Evolutionary conservation across 2,329 filamentous ascomycete species (phyloP).

Genomic region (Monilinia laxa): DNA sequence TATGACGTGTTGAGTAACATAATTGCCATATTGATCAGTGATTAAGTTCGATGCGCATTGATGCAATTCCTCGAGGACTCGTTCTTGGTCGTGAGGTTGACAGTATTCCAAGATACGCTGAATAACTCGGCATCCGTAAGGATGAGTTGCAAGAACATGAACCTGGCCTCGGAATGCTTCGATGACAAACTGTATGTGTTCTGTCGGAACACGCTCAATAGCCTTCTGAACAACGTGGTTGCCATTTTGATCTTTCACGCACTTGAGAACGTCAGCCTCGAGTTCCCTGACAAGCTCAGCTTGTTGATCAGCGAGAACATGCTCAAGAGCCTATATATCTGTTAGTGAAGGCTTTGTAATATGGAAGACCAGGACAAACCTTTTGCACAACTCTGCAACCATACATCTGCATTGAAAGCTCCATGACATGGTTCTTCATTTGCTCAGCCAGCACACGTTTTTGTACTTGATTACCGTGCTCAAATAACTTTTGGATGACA

Average conservation of each 20-base stretch:
- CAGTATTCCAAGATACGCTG: slow-evolving; percentile 88
- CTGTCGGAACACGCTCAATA: slow-evolving; percentile 74
- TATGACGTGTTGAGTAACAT: slow-evolving; percentile 92
- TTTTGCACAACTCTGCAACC: slow-evolving; percentile 96
- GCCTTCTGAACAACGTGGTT: slow-evolving; percentile 97
- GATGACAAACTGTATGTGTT: slow-evolving; percentile 83
- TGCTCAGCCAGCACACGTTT: slow-evolving; percentile 82
- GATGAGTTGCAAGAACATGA: slow-evolving; percentile 70
- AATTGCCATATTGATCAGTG: slow-evolving; percentile 89
- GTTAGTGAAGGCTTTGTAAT: slow-evolving; percentile 26
- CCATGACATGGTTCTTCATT: slow-evolving; percentile 82
- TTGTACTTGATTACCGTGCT: slow-evolving; percentile 90
- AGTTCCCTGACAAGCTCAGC: slow-evolving; percentile 80
- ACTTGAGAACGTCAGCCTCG: slow-evolving; percentile 69
- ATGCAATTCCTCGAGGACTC: slow-evolving; percentile 78
- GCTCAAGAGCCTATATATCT: slow-evolving; percentile 70
- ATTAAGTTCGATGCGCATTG: slow-evolving; percentile 70
- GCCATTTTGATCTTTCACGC: slow-evolving; percentile 84
- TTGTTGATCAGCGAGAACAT: slow-evolving; percentile 91
- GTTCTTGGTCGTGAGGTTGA: slow-evolving; percentile 65
- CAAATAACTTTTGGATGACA: slow-evolving; percentile 96
- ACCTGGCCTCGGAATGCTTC: slow-evolving; percentile 76
- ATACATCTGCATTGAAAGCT: slow-evolving; percentile 84
- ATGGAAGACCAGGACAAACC: slow-evolving; percentile 48
- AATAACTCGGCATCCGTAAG: slow-evolving; percentile 88